A percentile compares a stretch with the other conserved stretches of the same genome.
These are phyloP conservation scores for Apiospora pterosperma DNA, from an alignment of 2,329 filamentous ascomycete species.

Conservation along the genomic window DNA sequence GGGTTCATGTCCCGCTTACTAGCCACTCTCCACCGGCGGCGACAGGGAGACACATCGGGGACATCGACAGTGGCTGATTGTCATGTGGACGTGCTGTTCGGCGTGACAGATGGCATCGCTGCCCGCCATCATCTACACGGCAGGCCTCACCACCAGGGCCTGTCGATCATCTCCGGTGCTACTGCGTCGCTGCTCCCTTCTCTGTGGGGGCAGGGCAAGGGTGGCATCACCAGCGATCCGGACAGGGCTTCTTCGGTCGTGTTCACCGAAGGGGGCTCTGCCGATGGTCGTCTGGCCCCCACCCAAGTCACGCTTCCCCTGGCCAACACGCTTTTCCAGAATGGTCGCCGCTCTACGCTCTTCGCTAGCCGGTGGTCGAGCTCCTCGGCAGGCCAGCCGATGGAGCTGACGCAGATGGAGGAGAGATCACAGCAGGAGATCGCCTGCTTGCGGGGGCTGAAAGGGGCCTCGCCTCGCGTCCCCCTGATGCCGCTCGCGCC, in stretches of 20 bases:
- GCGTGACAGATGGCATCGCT: conserved; percentile 53
- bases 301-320: conserved; percentile 56
- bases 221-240: conserved; percentile 16
- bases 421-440: conserved; percentile 38
- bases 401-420: conserved; percentile 11
- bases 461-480: conserved; percentile 13
- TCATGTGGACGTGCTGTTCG: conserved; percentile 45
- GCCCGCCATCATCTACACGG: conserved; percentile 27
- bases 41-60: no score
- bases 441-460: conserved; percentile 14
- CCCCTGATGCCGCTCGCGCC: conserved; percentile 62
- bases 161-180: conserved; percentile 49
- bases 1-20: conserved; percentile 36
- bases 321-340: conserved; percentile 76
- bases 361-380: conserved; percentile 38
- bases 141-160: conserved; percentile 35
- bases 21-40: conserved; percentile 11
- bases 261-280: conserved; percentile 20
- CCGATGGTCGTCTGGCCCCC: not conserved
- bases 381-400: conserved; percentile 9
- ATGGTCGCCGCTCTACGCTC: conserved; percentile 59
- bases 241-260: conserved; percentile 39
- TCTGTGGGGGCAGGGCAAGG: conserved; percentile 36
- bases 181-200: conserved; percentile 39
- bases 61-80: not conserved